Evolutionary conservation across 2,329 filamentous ascomycete genomes (phyloP), one percentile per base, ranked within the genome.

Genomic region (Aspergillaceae sp.): DNA sequence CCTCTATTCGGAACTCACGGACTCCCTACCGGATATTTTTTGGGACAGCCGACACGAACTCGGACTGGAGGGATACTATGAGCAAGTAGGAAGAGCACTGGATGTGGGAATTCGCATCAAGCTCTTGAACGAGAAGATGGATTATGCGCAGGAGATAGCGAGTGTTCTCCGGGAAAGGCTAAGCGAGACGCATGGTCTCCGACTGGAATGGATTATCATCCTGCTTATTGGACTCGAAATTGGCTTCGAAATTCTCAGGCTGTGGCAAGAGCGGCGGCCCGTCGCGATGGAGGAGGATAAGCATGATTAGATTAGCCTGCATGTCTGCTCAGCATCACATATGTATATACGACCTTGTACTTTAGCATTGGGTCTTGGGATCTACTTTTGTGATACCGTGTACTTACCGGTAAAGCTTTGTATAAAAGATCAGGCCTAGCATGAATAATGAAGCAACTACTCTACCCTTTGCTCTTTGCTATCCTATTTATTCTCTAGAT

Each of bases 121-220:
- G 58, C 83, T 87, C 11, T 70, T 97, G 56, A 98, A 98, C 65
- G 87, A 94, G 70, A 94, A 94, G 72, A 94, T 98, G 80, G 91
- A 95, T 61, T 97, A 98, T 64, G 92, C 91, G 1, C 87, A 92
- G 60, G 91, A 97, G 66, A 96, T 96, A 64, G 89, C 92, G 5
- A 87, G 77, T 44, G 90, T 97, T 10, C 70, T 97, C 50, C 77
- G 92, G 48, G 88, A 96, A 65, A 83, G 90, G 62, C 76, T 94
- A 46, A 94, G 86, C 62, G 90, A 97, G 73, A 88, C 87, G 64
- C 89, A 97, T 62, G 86, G 87, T 10, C 80, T 90, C 29, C 77
- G 87, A 46, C 74, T 98, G 7, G 92, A 97, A 70, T 91, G 87
- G 85, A 94, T 94, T 57, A 97, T 98, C 63, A 97, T 98, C 58